A percentile compares a stretch with the other conserved stretches of the same genome.
Evolutionary conservation across 2,329 filamentous ascomycete genomes (phyloP).

Genomic region (Aspergillus chevalieri): DNA sequence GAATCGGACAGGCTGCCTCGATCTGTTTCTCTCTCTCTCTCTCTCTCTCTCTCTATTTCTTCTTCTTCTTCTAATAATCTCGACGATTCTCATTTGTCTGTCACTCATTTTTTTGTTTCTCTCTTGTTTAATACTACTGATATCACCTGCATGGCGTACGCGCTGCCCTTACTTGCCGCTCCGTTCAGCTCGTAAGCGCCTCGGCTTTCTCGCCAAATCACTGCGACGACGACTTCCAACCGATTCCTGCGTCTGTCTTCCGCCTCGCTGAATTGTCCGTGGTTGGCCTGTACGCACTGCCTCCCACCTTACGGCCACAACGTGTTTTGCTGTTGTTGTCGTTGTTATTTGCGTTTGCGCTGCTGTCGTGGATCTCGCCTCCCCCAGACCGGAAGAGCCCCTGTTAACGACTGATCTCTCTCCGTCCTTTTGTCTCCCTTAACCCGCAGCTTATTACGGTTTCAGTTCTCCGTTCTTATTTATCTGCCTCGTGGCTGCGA

Average conservation of each 20-base stretch:
- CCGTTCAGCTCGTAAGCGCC: background rate
- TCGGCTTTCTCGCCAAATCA: background rate
- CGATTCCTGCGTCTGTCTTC: no score
- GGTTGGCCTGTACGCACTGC: constrained; percentile 7
- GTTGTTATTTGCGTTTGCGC: constrained; percentile 11
- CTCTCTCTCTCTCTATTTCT: background rate
- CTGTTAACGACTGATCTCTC: background rate
- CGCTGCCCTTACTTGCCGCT: background rate
- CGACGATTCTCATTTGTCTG: background rate
- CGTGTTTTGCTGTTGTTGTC: constrained; percentile 9
- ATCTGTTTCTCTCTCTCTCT: background rate
- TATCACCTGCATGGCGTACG: background rate
- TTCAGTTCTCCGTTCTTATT: background rate
- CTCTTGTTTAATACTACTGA: background rate
- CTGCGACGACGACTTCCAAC: background rate
- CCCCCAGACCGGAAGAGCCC: background rate
- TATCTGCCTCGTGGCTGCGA: background rate
- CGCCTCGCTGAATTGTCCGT: background rate
- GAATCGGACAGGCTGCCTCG: background rate
- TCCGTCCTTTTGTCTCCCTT: background rate
- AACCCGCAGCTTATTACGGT: background rate
- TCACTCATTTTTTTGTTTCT: background rate
- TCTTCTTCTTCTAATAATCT: constrained; percentile 1
- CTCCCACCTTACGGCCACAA: background rate
- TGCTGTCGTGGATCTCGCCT: constrained; percentile 11